Percentiles rank a stretch among this genome's conserved stretches.
These are phyloP conservation scores for Pseudevernia furfuracea DNA, from an alignment of 495 filamentous ascomycete genomes.

Conservation along the genomic window DNA sequence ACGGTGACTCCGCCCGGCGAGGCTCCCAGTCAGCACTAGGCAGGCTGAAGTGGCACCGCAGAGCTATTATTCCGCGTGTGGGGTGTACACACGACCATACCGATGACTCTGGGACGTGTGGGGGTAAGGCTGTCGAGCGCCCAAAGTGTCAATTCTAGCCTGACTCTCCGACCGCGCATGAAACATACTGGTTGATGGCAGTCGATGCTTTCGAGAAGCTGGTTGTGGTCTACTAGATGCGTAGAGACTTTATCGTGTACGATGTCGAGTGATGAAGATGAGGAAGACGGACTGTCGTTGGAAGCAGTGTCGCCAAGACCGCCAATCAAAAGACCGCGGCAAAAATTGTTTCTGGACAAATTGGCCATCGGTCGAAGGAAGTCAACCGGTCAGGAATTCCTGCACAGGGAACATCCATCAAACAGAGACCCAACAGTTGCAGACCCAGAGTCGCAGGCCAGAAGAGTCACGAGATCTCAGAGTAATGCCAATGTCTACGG, in stretches of 20 bases:
- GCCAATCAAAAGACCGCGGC: background rate
- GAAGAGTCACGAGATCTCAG: slow-evolving; percentile 3
- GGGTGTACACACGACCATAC: background rate
- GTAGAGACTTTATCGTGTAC: background rate
- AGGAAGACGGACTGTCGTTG: background rate
- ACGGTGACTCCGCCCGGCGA: background rate
- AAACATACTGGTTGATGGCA: background rate
- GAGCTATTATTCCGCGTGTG: background rate
- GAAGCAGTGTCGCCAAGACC: background rate
- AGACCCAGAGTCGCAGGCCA: background rate
- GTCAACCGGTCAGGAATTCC: background rate
- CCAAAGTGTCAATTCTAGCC: background rate
- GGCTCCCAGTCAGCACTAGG: background rate
- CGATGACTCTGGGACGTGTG: background rate
- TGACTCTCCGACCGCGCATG: background rate
- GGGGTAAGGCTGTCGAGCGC: background rate
- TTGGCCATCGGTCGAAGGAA: background rate
- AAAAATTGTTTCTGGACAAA: background rate
- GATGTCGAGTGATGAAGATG: background rate
- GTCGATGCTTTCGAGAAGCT: background rate
- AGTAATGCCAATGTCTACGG: slow-evolving; percentile 7
- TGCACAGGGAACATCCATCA: background rate
- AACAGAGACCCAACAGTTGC: background rate
- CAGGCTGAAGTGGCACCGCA: background rate
- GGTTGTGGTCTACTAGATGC: background rate